Percentiles rank a stretch among this genome's conserved stretches.
phyloP scores from a whole-genome alignment of 169 alveolate species.

The Eimeria brunetti region DNA sequence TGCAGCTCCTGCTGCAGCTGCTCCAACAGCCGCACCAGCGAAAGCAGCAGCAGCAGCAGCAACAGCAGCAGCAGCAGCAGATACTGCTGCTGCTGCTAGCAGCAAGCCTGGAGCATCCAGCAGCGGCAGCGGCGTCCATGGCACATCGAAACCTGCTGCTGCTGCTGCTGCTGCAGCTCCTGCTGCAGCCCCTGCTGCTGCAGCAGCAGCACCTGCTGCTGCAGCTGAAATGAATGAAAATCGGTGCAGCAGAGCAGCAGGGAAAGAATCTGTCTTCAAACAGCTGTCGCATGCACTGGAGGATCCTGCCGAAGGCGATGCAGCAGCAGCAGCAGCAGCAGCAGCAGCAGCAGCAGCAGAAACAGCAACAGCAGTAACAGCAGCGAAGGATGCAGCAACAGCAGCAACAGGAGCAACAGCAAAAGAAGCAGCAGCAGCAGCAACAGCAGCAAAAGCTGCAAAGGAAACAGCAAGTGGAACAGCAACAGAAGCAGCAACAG shows the following conservation, averaged over 20 bases:
- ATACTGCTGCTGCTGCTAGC: conserved; percentile 8
- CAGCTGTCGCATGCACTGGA: not conserved
- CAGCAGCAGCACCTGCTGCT: not conserved
- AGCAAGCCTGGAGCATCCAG: not conserved
- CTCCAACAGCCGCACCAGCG: not conserved
- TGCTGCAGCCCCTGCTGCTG: too few relatives aligned
- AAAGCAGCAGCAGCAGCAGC: not conserved
- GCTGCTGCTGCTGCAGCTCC: not conserved
- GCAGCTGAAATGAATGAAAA: not conserved
- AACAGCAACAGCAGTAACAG: not conserved
- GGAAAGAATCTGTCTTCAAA: not conserved
- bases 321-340: not conserved
- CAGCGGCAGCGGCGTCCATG: not conserved
- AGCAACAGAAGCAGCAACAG: not conserved
- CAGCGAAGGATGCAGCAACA: not conserved
- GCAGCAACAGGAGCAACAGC: too few relatives aligned
- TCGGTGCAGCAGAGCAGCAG: not conserved
- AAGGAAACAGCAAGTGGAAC: too few relatives aligned
- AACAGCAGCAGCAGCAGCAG: too few relatives aligned
- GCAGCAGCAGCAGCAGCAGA: conserved; percentile 1
- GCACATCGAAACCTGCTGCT: not conserved
- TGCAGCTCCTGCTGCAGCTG: not conserved
- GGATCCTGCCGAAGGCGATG: not conserved
- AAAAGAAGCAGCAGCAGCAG: not conserved
- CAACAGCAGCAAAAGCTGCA: not conserved